Evolutionary conservation across 2,329 filamentous ascomycete genomes (phyloP).

Genomic region (Penicillium sp.): DNA sequence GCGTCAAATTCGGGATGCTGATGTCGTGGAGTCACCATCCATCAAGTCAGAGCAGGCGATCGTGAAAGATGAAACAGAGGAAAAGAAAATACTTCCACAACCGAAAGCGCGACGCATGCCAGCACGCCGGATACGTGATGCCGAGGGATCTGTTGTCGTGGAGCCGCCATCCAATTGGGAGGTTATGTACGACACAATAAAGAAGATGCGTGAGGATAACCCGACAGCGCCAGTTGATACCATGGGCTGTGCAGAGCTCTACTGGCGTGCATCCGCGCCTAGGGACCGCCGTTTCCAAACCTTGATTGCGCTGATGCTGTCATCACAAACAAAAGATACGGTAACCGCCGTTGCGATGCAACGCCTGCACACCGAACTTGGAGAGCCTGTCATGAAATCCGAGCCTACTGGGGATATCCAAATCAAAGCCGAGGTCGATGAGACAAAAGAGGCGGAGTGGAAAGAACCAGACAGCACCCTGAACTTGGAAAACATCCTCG

Average conservation of each 20-base stretch:
- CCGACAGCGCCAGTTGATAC: constrained; percentile 83
- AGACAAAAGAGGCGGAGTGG: not conserved
- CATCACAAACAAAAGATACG: constrained; percentile 89
- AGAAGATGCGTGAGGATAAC: constrained; percentile 72
- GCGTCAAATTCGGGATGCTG: constrained; percentile 39
- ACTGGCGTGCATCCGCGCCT: constrained; percentile 44
- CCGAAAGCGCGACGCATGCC: constrained; percentile 42
- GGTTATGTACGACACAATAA: constrained; percentile 73
- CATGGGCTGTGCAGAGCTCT: constrained; percentile 76
- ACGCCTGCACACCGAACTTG: constrained; percentile 72
- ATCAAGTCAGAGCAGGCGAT: constrained; percentile 29
- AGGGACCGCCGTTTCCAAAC: constrained; percentile 77
- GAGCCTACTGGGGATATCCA: constrained; percentile 13
- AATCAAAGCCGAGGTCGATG: constrained; percentile 24
- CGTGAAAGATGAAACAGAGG: constrained; percentile 30
- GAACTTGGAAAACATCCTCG: constrained; percentile 74
- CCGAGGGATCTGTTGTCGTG: constrained; percentile 37
- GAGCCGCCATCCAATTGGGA: constrained; percentile 80
- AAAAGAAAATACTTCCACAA: constrained; percentile 19
- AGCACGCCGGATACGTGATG: constrained; percentile 41
- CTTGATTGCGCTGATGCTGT: constrained; percentile 84
- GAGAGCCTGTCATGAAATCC: constrained; percentile 22
- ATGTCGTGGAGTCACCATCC: constrained; percentile 60
- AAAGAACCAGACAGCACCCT: constrained; percentile 50
- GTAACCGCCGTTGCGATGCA: constrained; percentile 83